Conservation (phyloP, 2,329 filamentous ascomycete genomes). For the Myriosclerotinia duriaeana region DNA sequence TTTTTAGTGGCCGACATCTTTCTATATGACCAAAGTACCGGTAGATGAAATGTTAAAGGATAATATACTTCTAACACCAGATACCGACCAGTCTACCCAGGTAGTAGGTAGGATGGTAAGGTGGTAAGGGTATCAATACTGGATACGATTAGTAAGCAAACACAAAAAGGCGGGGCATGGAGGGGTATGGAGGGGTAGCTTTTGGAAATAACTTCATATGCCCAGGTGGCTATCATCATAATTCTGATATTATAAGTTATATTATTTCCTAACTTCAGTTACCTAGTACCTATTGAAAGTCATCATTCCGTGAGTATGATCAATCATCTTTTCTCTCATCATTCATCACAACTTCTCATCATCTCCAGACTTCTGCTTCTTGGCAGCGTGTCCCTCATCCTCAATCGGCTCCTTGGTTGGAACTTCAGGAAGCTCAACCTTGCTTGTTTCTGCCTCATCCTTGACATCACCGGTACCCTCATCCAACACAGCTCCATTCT, state of each 20-base stretch:
- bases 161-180: background rate
- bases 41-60: too few relatives aligned
- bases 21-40: too few relatives aligned
- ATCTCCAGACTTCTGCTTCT: conserved; percentile 41
- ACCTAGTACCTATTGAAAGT: background rate
- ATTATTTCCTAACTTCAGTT: background rate
- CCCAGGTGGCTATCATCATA: background rate
- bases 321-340: background rate
- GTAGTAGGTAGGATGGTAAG: too few relatives aligned
- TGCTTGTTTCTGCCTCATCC: conserved; percentile 32
- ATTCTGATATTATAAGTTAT: conserved; percentile 7
- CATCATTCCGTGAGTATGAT: background rate
- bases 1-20: conserved; percentile 41
- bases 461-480: conserved; percentile 1
- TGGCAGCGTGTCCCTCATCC: conserved; percentile 38
- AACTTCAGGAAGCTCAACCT: conserved; percentile 42
- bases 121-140: background rate
- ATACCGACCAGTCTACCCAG: too few relatives aligned
- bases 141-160: conserved; percentile 6
- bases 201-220: conserved; percentile 5
- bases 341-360: conserved; percentile 26
- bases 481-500: conserved; percentile 30
- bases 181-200: conserved; percentile 18
- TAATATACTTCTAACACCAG: too few relatives aligned
- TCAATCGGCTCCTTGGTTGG: conserved; percentile 42